Conservation (phyloP, 768 basidiomycete genomes). For the Leccinum imitatum region DNA sequence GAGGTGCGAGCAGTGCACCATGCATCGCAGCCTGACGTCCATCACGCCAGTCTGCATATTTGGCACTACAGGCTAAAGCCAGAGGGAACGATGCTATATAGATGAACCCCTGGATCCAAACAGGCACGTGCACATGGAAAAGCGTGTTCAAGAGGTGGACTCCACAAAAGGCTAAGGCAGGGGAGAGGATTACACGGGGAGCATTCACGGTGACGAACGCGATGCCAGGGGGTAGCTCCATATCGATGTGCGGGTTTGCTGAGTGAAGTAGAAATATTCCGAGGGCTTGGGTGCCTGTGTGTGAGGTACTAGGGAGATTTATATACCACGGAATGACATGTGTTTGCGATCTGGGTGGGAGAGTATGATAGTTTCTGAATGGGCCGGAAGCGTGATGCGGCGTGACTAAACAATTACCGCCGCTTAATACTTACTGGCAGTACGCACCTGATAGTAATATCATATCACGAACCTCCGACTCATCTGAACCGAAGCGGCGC, state of each 20-base stretch:
- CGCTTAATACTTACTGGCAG: too few species aligned
- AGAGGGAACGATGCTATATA: constrained; percentile 27
- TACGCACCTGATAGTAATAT: too few species aligned
- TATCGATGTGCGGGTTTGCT: constrained; percentile 6
- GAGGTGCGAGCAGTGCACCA: constrained; percentile 36
- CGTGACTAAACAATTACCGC: not conserved
- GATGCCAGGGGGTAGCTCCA: constrained; percentile 37
- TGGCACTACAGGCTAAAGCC: constrained; percentile 15
- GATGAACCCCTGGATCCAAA: constrained; percentile 18
- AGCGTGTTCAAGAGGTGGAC: constrained; percentile 11
- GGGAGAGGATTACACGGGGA: constrained; percentile 22
- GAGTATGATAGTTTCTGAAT: not conserved
- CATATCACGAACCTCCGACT: not conserved
- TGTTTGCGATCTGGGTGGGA: constrained; percentile 3
- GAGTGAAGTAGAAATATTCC: not conserved
- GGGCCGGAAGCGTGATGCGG: not conserved
- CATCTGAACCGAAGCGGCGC: not conserved
- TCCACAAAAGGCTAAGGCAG: constrained; percentile 17
- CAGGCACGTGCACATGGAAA: constrained; percentile 7
- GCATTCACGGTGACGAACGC: constrained; percentile 28
- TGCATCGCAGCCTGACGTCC: constrained; percentile 12
- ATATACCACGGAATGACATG: constrained; percentile 11
- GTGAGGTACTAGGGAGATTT: not conserved
- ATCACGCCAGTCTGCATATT: constrained; percentile 15
- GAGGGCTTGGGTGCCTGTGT: not conserved